phyloP scores from a whole-genome alignment of 2,329 filamentous ascomycete genomes.

The Pseudopithomyces maydicus region DNA sequence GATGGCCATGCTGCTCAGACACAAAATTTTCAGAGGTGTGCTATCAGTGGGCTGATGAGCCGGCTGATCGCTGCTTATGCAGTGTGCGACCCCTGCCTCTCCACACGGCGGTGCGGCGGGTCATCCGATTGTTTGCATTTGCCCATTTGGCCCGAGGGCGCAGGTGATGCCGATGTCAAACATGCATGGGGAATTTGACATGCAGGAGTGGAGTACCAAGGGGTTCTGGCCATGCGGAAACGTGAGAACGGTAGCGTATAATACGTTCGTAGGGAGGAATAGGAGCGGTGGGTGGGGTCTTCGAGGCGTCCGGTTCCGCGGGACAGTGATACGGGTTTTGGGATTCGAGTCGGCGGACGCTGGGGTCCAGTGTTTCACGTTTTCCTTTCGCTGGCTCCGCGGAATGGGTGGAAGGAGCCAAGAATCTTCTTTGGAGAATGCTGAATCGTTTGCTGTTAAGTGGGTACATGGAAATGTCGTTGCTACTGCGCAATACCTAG shows the following conservation, averaged over 20 bases:
- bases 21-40: neutral
- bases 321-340: neutral
- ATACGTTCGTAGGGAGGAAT: neutral
- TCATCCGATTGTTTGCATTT: neutral
- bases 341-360: neutral
- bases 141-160: neutral
- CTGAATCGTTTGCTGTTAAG: too few relatives aligned
- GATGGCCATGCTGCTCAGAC: neutral
- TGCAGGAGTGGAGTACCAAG: neutral
- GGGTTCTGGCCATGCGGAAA: conserved; percentile 5
- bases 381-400: too few relatives aligned
- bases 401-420: too few relatives aligned
- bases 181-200: neutral
- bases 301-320: neutral
- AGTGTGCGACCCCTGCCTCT: neutral
- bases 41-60: neutral
- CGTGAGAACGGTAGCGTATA: neutral
- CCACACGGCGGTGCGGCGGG: neutral
- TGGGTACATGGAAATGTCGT: neutral
- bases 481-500: neutral
- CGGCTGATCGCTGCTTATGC: conserved; percentile 2
- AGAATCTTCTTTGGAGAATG: too few relatives aligned
- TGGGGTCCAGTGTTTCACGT: too few relatives aligned
- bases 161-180: neutral
- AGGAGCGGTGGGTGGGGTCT: neutral